phyloP scores from a whole-genome alignment of 108 stramenopile species.

The Thalassiosira profunda region DNA sequence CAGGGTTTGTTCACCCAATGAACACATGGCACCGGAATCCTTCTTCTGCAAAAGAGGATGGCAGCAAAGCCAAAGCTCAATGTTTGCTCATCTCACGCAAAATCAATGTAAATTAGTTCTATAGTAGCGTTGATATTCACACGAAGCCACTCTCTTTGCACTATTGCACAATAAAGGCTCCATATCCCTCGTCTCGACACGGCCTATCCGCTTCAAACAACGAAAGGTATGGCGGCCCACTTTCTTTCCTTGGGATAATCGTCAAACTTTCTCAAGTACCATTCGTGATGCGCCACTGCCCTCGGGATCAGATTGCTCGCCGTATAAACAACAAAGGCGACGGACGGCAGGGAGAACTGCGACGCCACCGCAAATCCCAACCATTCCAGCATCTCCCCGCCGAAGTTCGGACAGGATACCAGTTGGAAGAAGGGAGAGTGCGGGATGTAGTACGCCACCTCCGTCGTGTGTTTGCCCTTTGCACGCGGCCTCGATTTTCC shows the following conservation, averaged over 20 bases:
- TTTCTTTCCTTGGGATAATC: slow-evolving; percentile 73
- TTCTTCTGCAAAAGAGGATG: no score
- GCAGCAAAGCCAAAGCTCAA: no score
- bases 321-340: slow-evolving; percentile 79
- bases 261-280: slow-evolving; percentile 87
- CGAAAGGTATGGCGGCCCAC: slow-evolving; percentile 79
- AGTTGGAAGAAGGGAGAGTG: slow-evolving; percentile 71
- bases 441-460: slow-evolving; percentile 68
- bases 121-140: no score
- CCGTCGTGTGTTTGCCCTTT: slow-evolving; percentile 3
- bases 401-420: slow-evolving; percentile 84
- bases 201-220: no score
- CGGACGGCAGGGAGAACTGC: slow-evolving; percentile 37
- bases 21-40: no score
- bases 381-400: slow-evolving; percentile 94
- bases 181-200: no score
- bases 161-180: no score
- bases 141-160: no score
- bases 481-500: slow-evolving; percentile 8
- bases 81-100: no score
- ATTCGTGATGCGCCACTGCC: slow-evolving; percentile 81
- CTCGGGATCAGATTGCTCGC: slow-evolving; percentile 85
- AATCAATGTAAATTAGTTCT: no score
- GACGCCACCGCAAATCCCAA: slow-evolving; percentile 77
- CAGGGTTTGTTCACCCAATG: no score